Percentiles rank a stretch among this genome's conserved stretches.
These are phyloP conservation scores for Aspergillus sp. DNA, from an alignment of 2,329 filamentous ascomycete species.

Conservation along the genomic window DNA sequence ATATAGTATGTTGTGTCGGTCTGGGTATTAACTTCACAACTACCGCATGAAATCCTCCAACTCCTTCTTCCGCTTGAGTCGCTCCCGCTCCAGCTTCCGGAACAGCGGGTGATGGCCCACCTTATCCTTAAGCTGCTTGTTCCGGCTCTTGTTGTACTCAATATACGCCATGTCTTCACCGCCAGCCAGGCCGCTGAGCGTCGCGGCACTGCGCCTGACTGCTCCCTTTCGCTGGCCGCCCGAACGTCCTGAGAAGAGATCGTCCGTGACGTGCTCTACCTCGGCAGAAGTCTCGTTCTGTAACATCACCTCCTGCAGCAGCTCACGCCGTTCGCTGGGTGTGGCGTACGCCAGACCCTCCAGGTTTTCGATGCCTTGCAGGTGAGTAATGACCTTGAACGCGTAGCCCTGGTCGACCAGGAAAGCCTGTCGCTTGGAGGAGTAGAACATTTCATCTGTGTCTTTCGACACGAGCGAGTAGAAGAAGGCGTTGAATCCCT, in stretches of 20 bases:
- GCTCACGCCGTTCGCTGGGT: constrained; percentile 76
- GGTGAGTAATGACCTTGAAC: constrained; percentile 97
- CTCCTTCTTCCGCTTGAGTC: constrained; percentile 57
- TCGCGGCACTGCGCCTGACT: constrained; percentile 78
- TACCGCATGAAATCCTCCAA: constrained; percentile 34
- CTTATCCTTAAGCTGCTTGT: constrained; percentile 67
- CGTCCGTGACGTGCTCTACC: constrained; percentile 69
- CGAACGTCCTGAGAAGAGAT: constrained; percentile 64
- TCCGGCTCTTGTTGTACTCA: constrained; percentile 74
- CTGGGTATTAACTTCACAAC: not conserved
- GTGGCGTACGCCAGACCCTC: constrained; percentile 78
- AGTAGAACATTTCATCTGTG: constrained; percentile 97
- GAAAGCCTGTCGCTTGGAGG: constrained; percentile 93
- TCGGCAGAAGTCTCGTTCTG: constrained; percentile 76
- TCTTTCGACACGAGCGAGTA: constrained; percentile 97
- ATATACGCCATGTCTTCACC: constrained; percentile 98
- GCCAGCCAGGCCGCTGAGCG: constrained; percentile 80
- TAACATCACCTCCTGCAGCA: constrained; percentile 85
- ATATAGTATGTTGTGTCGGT: not conserved
- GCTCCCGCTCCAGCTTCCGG: constrained; percentile 65
- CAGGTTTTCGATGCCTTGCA: constrained; percentile 86
- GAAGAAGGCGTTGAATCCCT: constrained; percentile 99
- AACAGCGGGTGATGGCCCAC: constrained; percentile 63
- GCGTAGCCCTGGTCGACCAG: constrained; percentile 97
- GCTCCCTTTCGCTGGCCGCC: constrained; percentile 55